Percentiles rank a stretch among this genome's conserved stretches.
phyloP scores from a whole-genome alignment of 208 protist genomes.

The Strigomonas culicis region DNA sequence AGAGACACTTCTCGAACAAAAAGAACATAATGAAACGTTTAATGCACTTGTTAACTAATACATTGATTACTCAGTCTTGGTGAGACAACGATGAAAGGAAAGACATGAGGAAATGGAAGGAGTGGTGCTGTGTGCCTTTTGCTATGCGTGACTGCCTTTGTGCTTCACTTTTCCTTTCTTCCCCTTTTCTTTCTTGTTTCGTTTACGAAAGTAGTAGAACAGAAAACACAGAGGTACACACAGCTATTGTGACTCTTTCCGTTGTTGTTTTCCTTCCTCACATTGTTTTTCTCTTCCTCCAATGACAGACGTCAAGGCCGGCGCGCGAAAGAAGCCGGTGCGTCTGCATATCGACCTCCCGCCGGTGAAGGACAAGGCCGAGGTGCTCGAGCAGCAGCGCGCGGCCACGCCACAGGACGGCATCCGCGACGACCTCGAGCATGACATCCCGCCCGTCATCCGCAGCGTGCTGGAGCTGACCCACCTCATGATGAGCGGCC shows the following conservation, averaged over 20 bases:
- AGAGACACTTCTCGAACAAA: neutral
- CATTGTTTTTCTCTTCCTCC: neutral
- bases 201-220: too few species aligned
- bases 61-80: too few species aligned
- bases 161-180: neutral
- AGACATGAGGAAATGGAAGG: too few species aligned
- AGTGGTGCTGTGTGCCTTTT: too few species aligned
- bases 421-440: conserved; percentile 48
- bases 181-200: neutral
- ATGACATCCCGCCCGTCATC: conserved; percentile 75
- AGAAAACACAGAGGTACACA: too few species aligned
- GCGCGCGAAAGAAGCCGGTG: too few species aligned
- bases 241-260: too few species aligned
- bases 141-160: too few species aligned
- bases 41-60: too few species aligned
- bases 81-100: too few species aligned
- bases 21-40: neutral
- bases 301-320: neutral
- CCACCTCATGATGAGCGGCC: conserved; percentile 73
- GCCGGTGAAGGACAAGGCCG: conserved; percentile 55
- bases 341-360: conserved; percentile 69
- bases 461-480: conserved; percentile 77
- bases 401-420: conserved; percentile 42
- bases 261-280: neutral
- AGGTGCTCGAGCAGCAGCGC: conserved; percentile 36